Percentiles rank a stretch among this genome's conserved stretches.
phyloP scores from a whole-genome alignment of 495 filamentous ascomycete species.

The Talaromyces nanjingensis region DNA sequence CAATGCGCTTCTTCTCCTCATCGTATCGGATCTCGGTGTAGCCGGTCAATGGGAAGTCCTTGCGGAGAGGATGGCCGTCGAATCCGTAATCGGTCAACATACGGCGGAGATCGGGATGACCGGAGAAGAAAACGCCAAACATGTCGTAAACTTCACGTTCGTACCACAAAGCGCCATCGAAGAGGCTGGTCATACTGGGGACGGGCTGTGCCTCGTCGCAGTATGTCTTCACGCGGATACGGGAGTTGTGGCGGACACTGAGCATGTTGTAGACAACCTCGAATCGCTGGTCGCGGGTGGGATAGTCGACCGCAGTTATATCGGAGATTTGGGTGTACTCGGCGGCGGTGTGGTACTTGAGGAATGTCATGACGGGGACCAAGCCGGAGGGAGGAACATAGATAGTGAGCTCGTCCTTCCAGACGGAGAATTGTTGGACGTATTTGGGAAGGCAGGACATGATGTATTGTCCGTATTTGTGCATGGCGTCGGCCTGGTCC shows the following conservation, averaged over 20 bases:
- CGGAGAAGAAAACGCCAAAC: conserved; percentile 94
- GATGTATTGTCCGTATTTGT: conserved; percentile 92
- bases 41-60: conserved; percentile 96
- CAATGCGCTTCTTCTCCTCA: conserved; percentile 99
- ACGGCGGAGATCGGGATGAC: conserved; percentile 90
- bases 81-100: conserved; percentile 99
- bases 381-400: conserved; percentile 84
- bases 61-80: conserved; percentile 93
- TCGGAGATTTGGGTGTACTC: conserved; percentile 91
- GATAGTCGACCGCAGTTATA: conserved; percentile 93
- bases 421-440: conserved; percentile 97
- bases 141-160: conserved; percentile 97
- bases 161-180: conserved; percentile 97
- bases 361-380: conserved; percentile 85
- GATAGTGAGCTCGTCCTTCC: conserved; percentile 97
- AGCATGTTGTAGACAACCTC: conserved; percentile 98
- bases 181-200: conserved; percentile 76
- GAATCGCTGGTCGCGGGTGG: conserved; percentile 87
- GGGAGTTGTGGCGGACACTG: conserved; percentile 89
- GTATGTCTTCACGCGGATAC: conserved; percentile 98
- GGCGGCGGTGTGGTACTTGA: conserved; percentile 95
- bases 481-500: conserved; percentile 73
- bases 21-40: conserved; percentile 98
- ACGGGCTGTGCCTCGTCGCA: conserved; percentile 95
- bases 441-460: conserved; percentile 96